phyloP scores from a whole-genome alignment of 257 asterid genomes.

The Fraxinus quadrangulata region DNA sequence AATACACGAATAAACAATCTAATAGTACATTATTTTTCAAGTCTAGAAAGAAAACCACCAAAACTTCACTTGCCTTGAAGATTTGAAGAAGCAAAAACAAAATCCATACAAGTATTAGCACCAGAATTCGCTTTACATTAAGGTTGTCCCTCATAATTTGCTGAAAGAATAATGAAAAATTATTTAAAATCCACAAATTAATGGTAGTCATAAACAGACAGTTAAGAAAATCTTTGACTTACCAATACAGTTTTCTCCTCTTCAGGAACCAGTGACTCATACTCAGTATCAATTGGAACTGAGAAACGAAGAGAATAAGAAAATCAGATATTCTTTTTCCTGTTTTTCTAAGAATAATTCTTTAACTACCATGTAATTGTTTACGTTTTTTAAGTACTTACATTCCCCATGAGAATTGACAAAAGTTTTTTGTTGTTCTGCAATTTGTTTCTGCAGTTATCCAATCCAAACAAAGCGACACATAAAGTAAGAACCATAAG shows the following conservation, averaged over 20 bases:
- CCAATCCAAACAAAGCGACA: conserved; percentile 19
- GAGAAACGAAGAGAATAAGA: conserved; percentile 13
- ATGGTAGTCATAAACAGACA: background rate
- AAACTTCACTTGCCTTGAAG: conserved; percentile 63
- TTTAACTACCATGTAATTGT: background rate
- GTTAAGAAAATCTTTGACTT: conserved; percentile 24
- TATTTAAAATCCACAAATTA: background rate
- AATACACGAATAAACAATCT: background rate
- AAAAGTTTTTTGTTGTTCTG: conserved; percentile 41
- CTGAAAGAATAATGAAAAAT: conserved; percentile 41
- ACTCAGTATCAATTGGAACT: conserved; percentile 71
- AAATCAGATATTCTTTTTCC: conserved; percentile 1
- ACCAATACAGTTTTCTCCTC: conserved; percentile 73
- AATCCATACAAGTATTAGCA: conserved; percentile 66
- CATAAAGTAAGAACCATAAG: background rate
- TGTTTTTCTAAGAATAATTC: background rate
- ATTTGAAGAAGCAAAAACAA: conserved; percentile 83
- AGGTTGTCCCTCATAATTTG: conserved; percentile 65
- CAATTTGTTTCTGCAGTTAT: conserved; percentile 64
- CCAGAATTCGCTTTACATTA: conserved; percentile 48
- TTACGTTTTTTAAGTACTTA: conserved; percentile 37
- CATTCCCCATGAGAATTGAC: conserved; percentile 79
- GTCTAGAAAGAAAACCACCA: background rate
- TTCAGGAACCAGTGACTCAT: conserved; percentile 60
- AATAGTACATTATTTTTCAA: background rate